Evolutionary conservation across 495 filamentous ascomycete genomes (phyloP), one percentile per base, ranked within the genome.

Genomic region (Aspergillus mulundensis): DNA sequence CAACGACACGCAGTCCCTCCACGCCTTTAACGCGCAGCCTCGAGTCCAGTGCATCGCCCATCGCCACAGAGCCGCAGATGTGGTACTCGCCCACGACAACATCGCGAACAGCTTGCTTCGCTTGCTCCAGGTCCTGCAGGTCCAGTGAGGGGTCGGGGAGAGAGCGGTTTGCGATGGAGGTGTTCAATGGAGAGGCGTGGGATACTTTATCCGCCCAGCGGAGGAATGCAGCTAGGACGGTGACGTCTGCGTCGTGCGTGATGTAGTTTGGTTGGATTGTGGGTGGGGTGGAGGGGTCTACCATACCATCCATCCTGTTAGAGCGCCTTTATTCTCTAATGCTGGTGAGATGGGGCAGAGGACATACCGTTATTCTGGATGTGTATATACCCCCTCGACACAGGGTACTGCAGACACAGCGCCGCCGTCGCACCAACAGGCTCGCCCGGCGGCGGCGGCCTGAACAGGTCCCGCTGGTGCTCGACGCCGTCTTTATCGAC

Each of bases 351-450:
- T 28, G 25, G 25, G 43, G 16, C 11, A n/a, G 16, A 1, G 25
- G 16, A 28, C 65, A 66, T 7, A 68, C 23, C 54, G 12, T 16
- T 20, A 16, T 66, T 71, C 0, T 62, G 59, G 43, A 84, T 82
- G 63, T 86, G 83, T 36, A 84, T 76, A 16, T 61, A 76, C 3
- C 83, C 83, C 5, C 82, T 77, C 0, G 81, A 81, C 19, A 81
- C 74, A 0, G 69, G 69, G 34, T 68, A 69, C 43, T 69, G 62
- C 32, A 69, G 30, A 43, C 64, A 67, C 5, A 60, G 32, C 0
- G 58, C 64, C 6, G 63, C 44, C 0, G 62, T 65, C 8, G 67
- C 5, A 10, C 64, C 62, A 21, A 51, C 58, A 1, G 64, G 54
- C 30, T 59, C 34, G 18, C 49, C 59, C 0, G 56, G 38, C 6